Conservation (phyloP, 768 basidiomycete species). For the Collybiopsis confluens region DNA sequence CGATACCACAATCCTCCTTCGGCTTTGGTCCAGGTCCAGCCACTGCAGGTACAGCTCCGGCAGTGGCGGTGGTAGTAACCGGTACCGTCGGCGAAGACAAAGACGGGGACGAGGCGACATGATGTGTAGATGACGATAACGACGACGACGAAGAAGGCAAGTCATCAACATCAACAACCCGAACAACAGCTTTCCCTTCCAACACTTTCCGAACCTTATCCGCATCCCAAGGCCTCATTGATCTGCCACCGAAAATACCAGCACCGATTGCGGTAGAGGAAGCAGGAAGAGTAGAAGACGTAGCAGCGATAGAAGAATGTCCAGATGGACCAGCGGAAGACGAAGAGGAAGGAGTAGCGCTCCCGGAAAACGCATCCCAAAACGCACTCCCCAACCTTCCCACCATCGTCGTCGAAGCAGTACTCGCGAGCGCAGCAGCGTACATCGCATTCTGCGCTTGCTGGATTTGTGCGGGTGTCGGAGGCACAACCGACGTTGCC, state of each 20-base stretch:
- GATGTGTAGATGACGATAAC: constrained; percentile 5
- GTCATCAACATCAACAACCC: constrained; percentile 70
- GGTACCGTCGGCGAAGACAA: constrained; percentile 3
- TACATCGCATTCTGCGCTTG: constrained; percentile 33
- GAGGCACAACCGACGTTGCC: constrained; percentile 14
- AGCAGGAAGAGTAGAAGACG: no score
- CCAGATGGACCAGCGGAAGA: constrained; percentile 18
- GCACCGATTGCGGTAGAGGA: constrained; percentile 9
- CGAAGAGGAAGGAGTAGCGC: constrained; percentile 21
- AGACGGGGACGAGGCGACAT: neutral
- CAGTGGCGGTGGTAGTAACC: neutral
- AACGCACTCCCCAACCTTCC: constrained; percentile 71
- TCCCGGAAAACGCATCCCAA: constrained; percentile 85
- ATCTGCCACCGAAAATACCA: constrained; percentile 2
- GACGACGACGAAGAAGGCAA: neutral
- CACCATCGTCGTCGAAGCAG: constrained; percentile 75
- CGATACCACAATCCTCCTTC: constrained; percentile 17
- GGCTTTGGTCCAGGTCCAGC: no score
- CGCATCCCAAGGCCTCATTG: constrained; percentile 46
- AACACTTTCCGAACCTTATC: constrained; percentile 80
- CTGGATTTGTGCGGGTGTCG: constrained; percentile 17
- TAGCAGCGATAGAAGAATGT: constrained; percentile 1
- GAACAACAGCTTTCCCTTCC: constrained; percentile 78
- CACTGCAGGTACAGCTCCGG: neutral
- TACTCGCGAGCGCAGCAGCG: constrained; percentile 60